phyloP scores from a whole-genome alignment of 2,329 filamentous ascomycete species.

The Orbilia ellipsospora region DNA sequence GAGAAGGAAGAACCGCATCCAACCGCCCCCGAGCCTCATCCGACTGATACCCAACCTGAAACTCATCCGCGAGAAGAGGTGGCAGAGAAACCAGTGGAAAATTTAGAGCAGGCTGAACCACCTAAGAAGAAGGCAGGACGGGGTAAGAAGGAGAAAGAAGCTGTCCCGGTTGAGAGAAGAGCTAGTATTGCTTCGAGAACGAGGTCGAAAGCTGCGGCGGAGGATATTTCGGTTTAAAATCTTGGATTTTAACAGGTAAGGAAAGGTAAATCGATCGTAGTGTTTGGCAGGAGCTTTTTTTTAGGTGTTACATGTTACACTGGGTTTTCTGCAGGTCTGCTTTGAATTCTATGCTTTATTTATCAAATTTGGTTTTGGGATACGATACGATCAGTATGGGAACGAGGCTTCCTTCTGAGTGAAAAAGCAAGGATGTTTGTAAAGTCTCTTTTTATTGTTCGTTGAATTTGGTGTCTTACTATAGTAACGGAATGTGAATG shows the following conservation, averaged over 20 bases:
- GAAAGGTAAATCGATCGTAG: not conserved
- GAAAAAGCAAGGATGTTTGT: too few species aligned
- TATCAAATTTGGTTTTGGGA: not conserved
- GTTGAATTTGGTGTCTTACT: too few species aligned
- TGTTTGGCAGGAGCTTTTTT: conserved; percentile 9
- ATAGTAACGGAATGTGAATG: too few species aligned
- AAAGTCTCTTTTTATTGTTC: too few species aligned
- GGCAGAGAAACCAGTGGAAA: conserved; percentile 5
- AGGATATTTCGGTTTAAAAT: conserved; percentile 21
- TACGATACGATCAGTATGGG: not conserved
- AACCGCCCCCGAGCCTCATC: not conserved
- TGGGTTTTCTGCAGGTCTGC: too few species aligned
- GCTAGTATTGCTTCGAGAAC: conserved; percentile 42
- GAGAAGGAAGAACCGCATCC: not conserved
- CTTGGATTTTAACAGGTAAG: too few species aligned
- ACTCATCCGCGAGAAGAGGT: not conserved
- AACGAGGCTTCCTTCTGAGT: too few species aligned
- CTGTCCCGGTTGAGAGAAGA: conserved; percentile 16
- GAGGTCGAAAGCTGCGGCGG: conserved; percentile 35
- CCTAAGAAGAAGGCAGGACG: conserved; percentile 31
- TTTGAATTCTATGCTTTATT: too few species aligned
- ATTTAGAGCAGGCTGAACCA: conserved; percentile 3
- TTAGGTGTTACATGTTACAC: not conserved
- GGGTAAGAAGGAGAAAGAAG: conserved; percentile 31
- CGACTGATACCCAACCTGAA: conserved; percentile 4